phyloP scores from a whole-genome alignment of 306 rosid species.

The Medicago arabica region DNA sequence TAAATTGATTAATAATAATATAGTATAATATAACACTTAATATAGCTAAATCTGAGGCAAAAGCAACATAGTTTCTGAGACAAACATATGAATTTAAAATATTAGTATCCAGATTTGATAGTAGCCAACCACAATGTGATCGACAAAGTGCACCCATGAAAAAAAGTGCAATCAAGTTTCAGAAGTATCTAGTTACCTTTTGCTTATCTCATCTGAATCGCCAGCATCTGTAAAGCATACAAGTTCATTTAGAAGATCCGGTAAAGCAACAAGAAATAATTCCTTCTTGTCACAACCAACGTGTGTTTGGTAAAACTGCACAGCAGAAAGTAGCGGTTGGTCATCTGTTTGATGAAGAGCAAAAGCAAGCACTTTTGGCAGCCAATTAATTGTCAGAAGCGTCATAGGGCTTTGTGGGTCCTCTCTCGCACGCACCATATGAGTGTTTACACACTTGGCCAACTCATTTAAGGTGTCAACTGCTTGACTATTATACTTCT shows the following conservation, averaged over 20 bases:
- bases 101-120: conserved; percentile 27
- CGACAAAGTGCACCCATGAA: conserved; percentile 14
- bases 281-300: conserved; percentile 79
- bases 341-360: conserved; percentile 80
- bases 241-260: conserved; percentile 86
- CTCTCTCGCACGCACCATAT: conserved; percentile 45
- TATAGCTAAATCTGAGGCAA: conserved; percentile 30
- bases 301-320: conserved; percentile 80
- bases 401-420: conserved; percentile 38
- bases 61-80: conserved; percentile 11
- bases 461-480: conserved; percentile 71
- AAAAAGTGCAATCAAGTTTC: conserved; percentile 34
- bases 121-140: conserved; percentile 9
- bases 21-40: conserved; percentile 14
- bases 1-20: not conserved
- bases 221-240: conserved; percentile 82
- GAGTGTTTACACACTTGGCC: conserved; percentile 76
- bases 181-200: conserved; percentile 65
- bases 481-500: conserved; percentile 73
- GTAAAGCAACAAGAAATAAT: conserved; percentile 85
- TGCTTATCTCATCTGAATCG: conserved; percentile 72
- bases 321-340: conserved; percentile 62
- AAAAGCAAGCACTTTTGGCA: conserved; percentile 96
- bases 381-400: conserved; percentile 68
- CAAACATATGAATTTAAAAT: conserved; percentile 20